Conservation (phyloP, 2,329 filamentous ascomycete species). For the Aspergillus sergii region DNA sequence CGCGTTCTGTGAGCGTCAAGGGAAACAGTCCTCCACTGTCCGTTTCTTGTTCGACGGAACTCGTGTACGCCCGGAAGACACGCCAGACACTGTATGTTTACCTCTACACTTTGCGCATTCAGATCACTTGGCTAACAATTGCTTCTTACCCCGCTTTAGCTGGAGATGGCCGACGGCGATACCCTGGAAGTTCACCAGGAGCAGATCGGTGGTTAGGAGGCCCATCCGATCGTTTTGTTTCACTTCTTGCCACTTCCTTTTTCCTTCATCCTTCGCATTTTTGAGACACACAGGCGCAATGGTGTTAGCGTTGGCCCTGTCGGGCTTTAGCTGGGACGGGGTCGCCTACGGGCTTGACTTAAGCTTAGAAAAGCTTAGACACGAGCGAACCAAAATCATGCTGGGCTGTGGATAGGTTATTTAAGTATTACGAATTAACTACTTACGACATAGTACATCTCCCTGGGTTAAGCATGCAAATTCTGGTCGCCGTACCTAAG, state of each 20-base stretch:
- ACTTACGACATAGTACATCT: neutral
- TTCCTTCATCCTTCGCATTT: constrained; percentile 7
- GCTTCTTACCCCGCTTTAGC: constrained; percentile 53
- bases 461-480: neutral
- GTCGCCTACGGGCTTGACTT: neutral
- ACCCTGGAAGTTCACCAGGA: constrained; percentile 97
- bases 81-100: constrained; percentile 79
- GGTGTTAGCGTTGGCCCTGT: constrained; percentile 14
- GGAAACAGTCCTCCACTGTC: constrained; percentile 80
- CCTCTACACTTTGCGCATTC: neutral
- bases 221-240: neutral
- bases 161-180: constrained; percentile 96
- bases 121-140: neutral
- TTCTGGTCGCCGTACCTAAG: neutral
- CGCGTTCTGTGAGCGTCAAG: constrained; percentile 94
- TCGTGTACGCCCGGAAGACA: constrained; percentile 85
- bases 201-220: constrained; percentile 75
- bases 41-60: constrained; percentile 97
- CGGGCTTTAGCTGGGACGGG: constrained; percentile 8
- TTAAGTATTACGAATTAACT: constrained; percentile 1
- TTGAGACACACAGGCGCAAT: constrained; percentile 13
- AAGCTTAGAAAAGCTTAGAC: constrained; percentile 4
- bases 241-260: constrained; percentile 3
- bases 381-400: neutral
- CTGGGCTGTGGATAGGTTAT: neutral